Evolutionary conservation across 2,329 filamentous ascomycete genomes (phyloP), one percentile per base, ranked within the genome.

Genomic region (Metarhizium brunneum): DNA sequence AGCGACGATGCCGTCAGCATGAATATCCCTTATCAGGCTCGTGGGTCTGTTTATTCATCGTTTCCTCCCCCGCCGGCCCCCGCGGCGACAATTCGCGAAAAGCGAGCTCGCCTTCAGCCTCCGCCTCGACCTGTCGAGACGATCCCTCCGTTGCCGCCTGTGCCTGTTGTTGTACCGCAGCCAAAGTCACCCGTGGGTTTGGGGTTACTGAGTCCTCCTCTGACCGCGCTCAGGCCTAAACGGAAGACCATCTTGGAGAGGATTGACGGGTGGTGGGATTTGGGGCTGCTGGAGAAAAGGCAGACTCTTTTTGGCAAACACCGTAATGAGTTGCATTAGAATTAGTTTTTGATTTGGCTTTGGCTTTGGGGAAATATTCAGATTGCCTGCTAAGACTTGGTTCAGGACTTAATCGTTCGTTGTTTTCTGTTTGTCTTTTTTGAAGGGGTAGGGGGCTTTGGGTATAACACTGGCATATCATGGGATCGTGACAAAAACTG

Each of bases 191-290:
- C 50, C 13, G 40, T 57, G 18, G 56, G 50, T 1, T 25, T 55
- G 47, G 54, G 53, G 11, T 43, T 52, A 47, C 4, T 49, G 36
- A 51, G 35, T 35, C 52, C 56, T 35, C 56, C 56, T 30, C 56
- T 63, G 29, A 53, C 60, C 35, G 42, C 40, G 47, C 61, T 58
- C 54, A 70, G 67, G 54, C 69, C 70, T 35, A 72, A 69, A 61
- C 70, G 76, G 7, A 77, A 68, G 68, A 80, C 77, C 1, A 65
- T 81, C 25, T 67, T 78, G 58, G 69, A 75, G 43, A 67, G 73
- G 20, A 69, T 81, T 32, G 77, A 80, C 47, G 78, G 78, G 5
- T 81, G 78, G 78, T 81, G 78, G 78, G 78, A 81, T 65, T 65
- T 81, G 54, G 75, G 72, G 4, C 63, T 81, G 54, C 59, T 80